Evolutionary conservation across 2,329 filamentous ascomycete species (phyloP).

Genomic region (Macroventuria anomochaeta): DNA sequence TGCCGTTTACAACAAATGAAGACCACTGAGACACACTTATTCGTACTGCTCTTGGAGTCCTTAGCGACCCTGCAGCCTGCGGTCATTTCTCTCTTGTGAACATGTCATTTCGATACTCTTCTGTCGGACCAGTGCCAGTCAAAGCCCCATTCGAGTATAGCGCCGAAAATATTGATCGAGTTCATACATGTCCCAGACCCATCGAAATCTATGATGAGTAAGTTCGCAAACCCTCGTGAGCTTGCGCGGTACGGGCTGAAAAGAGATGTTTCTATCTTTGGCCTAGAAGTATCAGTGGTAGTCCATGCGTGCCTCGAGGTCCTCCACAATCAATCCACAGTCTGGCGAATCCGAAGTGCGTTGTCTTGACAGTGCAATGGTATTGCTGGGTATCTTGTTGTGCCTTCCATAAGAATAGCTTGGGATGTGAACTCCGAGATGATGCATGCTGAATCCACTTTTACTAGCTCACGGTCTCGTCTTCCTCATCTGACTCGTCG

Average conservation of each 20-base stretch:
- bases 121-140: too few species aligned
- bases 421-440: constrained; percentile 6
- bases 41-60: too few species aligned
- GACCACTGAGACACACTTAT: too few species aligned
- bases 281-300: not conserved
- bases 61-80: too few species aligned
- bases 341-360: not conserved
- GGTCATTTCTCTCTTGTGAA: too few species aligned
- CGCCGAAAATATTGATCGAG: too few species aligned
- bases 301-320: not conserved
- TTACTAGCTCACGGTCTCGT: constrained; percentile 15
- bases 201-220: too few species aligned
- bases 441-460: constrained; percentile 15
- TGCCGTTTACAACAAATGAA: too few species aligned
- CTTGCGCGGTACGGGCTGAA: not conserved
- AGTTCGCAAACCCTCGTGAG: too few species aligned
- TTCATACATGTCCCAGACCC: too few species aligned
- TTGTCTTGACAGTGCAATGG: not conserved
- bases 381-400: constrained; percentile 22
- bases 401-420: not conserved
- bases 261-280: not conserved
- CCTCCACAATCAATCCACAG: not conserved
- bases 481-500: constrained; percentile 38
- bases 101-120: too few species aligned
- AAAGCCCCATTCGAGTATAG: too few species aligned